Percentiles rank a stretch among this genome's conserved stretches.
Evolutionary conservation across 2,329 filamentous ascomycete species (phyloP).

Genomic region (Paecilomyces sp.): DNA sequence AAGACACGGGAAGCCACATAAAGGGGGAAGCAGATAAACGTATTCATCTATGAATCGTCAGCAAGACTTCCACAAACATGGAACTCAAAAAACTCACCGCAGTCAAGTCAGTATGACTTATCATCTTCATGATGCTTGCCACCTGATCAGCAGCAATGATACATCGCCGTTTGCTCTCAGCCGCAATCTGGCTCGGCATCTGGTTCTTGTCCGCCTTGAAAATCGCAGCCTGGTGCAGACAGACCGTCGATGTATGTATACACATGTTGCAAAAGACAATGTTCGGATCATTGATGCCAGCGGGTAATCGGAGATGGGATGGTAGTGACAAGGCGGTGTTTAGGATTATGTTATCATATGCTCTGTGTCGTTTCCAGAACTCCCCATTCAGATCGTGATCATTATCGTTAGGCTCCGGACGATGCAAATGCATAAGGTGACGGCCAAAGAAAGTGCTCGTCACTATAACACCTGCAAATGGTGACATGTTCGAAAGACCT

Average conservation of each 20-base stretch:
- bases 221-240: slow-evolving; percentile 95
- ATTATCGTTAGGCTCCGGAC: slow-evolving; percentile 70
- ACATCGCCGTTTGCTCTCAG: slow-evolving; percentile 87
- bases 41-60: slow-evolving; percentile 64
- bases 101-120: slow-evolving; percentile 81
- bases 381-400: slow-evolving; percentile 85
- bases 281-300: slow-evolving; percentile 69
- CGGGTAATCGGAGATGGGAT: slow-evolving; percentile 68
- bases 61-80: slow-evolving; percentile 6
- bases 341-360: slow-evolving; percentile 82
- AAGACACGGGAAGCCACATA: slow-evolving; percentile 96
- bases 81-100: slow-evolving; percentile 55
- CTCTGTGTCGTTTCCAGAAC: slow-evolving; percentile 90
- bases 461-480: slow-evolving; percentile 72
- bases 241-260: slow-evolving; percentile 93
- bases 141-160: slow-evolving; percentile 92
- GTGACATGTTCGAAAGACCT: slow-evolving; percentile 66
- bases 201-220: slow-evolving; percentile 92
- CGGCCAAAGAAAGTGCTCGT: slow-evolving; percentile 87
- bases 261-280: slow-evolving; percentile 94
- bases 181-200: slow-evolving; percentile 66
- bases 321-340: slow-evolving; percentile 83
- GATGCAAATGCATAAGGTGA: slow-evolving; percentile 84
- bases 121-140: slow-evolving; percentile 88
- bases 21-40: slow-evolving; percentile 89